A percentile compares a stretch with the other conserved stretches of the same genome.
phyloP scores from a whole-genome alignment of 306 rosid species.

The Sicyos baderoa region DNA sequence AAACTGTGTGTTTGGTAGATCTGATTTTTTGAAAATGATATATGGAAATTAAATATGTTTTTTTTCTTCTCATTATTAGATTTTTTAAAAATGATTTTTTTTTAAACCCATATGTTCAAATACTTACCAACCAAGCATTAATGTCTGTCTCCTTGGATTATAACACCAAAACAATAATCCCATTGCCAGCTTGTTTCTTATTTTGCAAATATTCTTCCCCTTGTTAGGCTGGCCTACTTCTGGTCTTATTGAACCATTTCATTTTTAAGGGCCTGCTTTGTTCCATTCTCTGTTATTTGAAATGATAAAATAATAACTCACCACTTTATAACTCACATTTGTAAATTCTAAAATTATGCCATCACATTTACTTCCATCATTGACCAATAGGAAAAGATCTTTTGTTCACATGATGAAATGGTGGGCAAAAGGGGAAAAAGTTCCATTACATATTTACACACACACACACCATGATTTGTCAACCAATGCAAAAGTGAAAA shows the following conservation, averaged over 20 bases:
- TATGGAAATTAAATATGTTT: neutral
- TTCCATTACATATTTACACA: too few species aligned
- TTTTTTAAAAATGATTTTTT: neutral
- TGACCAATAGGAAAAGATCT: neutral
- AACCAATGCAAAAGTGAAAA: neutral
- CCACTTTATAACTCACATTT: neutral
- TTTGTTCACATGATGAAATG: neutral
- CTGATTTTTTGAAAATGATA: neutral
- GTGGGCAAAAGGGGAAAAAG: neutral
- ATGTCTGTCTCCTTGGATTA: neutral
- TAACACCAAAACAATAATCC: neutral
- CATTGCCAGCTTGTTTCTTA: neutral
- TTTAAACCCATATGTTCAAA: neutral
- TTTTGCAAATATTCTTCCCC: neutral
- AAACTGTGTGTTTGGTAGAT: neutral
- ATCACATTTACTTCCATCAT: neutral
- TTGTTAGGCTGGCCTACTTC: slow-evolving; percentile 2
- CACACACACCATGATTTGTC: neutral
- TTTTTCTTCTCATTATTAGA: neutral
- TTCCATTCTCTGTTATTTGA: neutral
- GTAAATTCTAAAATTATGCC: neutral
- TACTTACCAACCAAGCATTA: neutral
- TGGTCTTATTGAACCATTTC: neutral
- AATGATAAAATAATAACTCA: neutral
- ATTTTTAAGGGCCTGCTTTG: neutral